Base-by-base conservation (phyloP, 768 basidiomycete genomes). In the Tricholoma terreum region DNA sequence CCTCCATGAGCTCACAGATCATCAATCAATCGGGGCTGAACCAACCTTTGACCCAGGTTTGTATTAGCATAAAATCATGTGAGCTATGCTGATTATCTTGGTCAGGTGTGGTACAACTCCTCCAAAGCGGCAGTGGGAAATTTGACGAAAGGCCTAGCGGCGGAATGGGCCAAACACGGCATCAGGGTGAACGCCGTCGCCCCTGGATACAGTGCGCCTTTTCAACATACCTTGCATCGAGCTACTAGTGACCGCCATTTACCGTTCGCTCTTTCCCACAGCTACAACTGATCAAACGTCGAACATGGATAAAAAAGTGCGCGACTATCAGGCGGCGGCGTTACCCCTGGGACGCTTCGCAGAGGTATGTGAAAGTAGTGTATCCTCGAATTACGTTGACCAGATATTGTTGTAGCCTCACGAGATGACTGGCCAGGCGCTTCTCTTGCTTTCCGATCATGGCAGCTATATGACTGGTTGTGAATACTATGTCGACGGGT, bases 1-100 rank as follows among this genome's bases (percentile, higher is more conserved):
- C 82, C 1, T 85, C 83, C 4, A 88, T 87, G 84, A 83, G 81
- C 59, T 85, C 84, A 1, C 80, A 81, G 55, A 86, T 87, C 59
- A 83, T 85, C 67, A 86, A 87, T 58, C 78, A 80, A 61, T 61
- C 73, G 2, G 69, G 61, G 0, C 64, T 68, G 30, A 81, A 80
- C 63, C 64, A 75, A 60, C 72, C 84, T 3, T 67, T 85, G 45
- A 80, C 77, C 10, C 85, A 85, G 70, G 84, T 78, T 0, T 24
- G 63, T 52, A 27, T 17, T 43, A 15, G 30, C 17, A 4, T 42
- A 42, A 11, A 12, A 4, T 42, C 17, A 19, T 19, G 12, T 31
- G 5, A n/a, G 15, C 1, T 1, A 10, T 11, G 6, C 9, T 36
- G n/a, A 45, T 53, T 73, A 70, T 68, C 71, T 1, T 73, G 73